Conservation (phyloP, 2,329 filamentous ascomycete species). For the Trichoderma sp. region DNA sequence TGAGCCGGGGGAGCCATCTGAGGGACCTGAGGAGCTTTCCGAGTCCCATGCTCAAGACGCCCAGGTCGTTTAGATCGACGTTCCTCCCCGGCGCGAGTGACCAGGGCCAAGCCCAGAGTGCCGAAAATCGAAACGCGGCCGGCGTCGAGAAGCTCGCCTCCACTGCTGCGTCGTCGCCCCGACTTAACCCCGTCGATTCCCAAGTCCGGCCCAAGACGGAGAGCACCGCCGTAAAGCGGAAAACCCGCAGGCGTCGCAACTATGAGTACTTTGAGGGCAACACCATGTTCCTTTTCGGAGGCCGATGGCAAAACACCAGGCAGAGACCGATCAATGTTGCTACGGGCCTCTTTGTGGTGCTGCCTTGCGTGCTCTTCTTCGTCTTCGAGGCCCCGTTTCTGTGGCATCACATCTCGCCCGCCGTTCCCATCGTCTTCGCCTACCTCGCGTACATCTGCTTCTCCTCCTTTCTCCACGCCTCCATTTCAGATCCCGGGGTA, state of each 20-base stretch:
- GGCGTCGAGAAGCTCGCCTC: slow-evolving; percentile 85
- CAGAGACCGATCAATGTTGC: slow-evolving; percentile 87
- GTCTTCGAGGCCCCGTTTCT: slow-evolving; percentile 80
- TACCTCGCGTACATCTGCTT: slow-evolving; percentile 91
- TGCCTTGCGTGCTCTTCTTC: slow-evolving; percentile 84
- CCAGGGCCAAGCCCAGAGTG: slow-evolving; percentile 44
- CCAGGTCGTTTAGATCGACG: slow-evolving; percentile 74
- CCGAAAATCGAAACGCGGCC: slow-evolving; percentile 59
- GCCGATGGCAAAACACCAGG: slow-evolving; percentile 83
- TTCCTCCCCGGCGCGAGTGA: slow-evolving; percentile 66
- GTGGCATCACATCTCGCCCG: slow-evolving; percentile 84
- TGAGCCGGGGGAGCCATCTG: slow-evolving; percentile 63
- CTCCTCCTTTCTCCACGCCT: slow-evolving; percentile 93
- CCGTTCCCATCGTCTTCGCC: slow-evolving; percentile 84
- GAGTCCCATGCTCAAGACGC: slow-evolving; percentile 67
- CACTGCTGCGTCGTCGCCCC: slow-evolving; percentile 77
- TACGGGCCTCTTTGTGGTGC: slow-evolving; percentile 76
- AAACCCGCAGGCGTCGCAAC: slow-evolving; percentile 60
- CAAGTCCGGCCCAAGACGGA: slow-evolving; percentile 30
- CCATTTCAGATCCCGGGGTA: slow-evolving; percentile 88
- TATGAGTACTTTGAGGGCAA: slow-evolving; percentile 95
- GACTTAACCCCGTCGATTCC: slow-evolving; percentile 55
- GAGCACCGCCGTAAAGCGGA: slow-evolving; percentile 37
- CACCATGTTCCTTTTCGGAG: slow-evolving; percentile 83
- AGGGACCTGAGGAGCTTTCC: slow-evolving; percentile 55